These are phyloP conservation scores for Syzygium aqueum DNA, from an alignment of 345 rosid species.

Conservation along the genomic window DNA sequence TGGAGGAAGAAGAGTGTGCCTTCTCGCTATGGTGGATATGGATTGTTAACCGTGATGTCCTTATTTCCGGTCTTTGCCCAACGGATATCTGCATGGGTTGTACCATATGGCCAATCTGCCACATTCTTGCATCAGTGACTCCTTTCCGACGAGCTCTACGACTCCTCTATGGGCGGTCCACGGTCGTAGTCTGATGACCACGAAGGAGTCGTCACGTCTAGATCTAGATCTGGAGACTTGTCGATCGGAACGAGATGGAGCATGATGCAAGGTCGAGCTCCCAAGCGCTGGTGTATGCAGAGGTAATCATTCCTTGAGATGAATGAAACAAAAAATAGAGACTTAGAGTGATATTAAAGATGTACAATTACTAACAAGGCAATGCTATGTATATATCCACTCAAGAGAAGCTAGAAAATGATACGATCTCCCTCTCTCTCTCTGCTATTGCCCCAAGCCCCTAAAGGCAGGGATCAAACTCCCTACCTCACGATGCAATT, in stretches of 20 bases:
- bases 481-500: no score
- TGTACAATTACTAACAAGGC: not conserved
- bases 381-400: not conserved
- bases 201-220: not conserved
- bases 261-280: not conserved
- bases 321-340: not conserved
- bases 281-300: not conserved
- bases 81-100: no score
- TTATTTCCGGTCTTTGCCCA: no score
- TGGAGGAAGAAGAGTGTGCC: no score
- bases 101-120: no score
- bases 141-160: not conserved
- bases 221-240: not conserved
- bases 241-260: rapidly evolving
- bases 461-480: not conserved
- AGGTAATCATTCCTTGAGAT: not conserved
- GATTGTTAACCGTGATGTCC: no score
- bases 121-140: not conserved
- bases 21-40: no score
- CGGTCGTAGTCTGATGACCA: rapidly evolving
- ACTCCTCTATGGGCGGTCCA: not conserved
- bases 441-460: not conserved
- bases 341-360: not conserved
- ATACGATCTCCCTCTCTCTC: not conserved
- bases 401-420: not conserved